Conservation (phyloP, 352 stramenopile genomes). For the Stramenopiles sp. region DNA sequence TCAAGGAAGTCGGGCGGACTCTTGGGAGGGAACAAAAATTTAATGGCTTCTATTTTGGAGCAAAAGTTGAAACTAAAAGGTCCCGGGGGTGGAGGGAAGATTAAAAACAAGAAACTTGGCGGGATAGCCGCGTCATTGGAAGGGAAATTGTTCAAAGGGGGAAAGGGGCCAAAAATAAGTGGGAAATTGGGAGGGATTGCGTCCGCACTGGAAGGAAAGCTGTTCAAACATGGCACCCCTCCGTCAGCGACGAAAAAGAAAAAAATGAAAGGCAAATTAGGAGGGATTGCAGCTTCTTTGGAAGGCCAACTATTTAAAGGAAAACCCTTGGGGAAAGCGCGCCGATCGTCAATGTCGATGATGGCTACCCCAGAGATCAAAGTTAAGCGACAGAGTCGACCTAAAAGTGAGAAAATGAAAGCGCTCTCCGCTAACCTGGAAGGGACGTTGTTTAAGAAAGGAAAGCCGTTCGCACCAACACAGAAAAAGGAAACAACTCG, state of each 20-base stretch:
- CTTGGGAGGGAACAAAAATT: background rate
- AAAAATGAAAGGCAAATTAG: background rate
- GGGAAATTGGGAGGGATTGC: background rate
- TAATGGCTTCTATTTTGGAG: background rate
- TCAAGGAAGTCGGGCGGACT: background rate
- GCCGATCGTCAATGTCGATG: background rate
- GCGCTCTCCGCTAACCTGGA: background rate
- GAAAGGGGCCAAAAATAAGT: background rate
- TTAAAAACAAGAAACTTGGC: background rate
- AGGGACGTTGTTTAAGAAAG: background rate
- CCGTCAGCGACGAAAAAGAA: background rate
- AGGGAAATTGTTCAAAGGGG: background rate
- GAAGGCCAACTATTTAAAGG: constrained; percentile 3
- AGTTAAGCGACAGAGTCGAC: too few species aligned
- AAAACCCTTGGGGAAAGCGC: background rate
- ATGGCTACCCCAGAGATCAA: background rate
- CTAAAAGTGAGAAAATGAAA: background rate
- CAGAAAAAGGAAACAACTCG: too few species aligned
- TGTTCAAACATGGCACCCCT: background rate
- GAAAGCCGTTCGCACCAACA: too few species aligned
- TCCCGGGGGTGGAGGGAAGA: background rate
- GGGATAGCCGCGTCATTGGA: background rate
- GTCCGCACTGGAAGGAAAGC: background rate
- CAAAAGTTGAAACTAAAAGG: background rate
- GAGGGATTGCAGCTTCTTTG: background rate